Percentiles rank a stretch among this genome's conserved stretches.
phyloP scores from a whole-genome alignment of 768 basidiomycete species.

The Boletellus ananiceps region DNA sequence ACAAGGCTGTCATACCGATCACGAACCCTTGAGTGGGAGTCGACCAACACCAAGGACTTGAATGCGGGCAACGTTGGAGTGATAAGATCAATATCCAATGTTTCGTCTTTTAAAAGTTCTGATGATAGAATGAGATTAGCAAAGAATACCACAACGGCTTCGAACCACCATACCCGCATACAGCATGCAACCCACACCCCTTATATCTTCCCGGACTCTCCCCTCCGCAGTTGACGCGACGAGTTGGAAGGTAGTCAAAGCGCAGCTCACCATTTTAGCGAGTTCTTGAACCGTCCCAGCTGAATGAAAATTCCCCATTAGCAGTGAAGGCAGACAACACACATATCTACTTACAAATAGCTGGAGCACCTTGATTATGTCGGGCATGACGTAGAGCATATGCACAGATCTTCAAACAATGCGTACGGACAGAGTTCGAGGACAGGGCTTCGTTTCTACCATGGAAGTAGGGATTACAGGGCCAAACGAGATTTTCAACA shows the following conservation, averaged over 20 bases:
- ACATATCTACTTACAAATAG: conserved; percentile 41
- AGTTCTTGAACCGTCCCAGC: conserved; percentile 49
- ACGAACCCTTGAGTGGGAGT: conserved; percentile 36
- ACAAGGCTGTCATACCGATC: conserved; percentile 57
- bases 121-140: not conserved
- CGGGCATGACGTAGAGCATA: conserved; percentile 73
- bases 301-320: conserved; percentile 32
- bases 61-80: conserved; percentile 77
- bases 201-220: conserved; percentile 65
- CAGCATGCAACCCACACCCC: conserved; percentile 72
- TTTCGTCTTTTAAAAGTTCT: conserved; percentile 87
- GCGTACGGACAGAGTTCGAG: conserved; percentile 39
- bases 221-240: conserved; percentile 56
- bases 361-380: conserved; percentile 47
- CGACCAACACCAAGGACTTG: conserved; percentile 64
- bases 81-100: conserved; percentile 70
- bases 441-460: conserved; percentile 31
- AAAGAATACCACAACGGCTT: not conserved
- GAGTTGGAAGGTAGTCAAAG: conserved; percentile 56
- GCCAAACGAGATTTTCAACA: not conserved
- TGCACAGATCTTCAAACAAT: conserved; percentile 80
- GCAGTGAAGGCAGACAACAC: not conserved
- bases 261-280: conserved; percentile 57
- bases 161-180: conserved; percentile 55
- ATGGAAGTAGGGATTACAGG: not conserved